Evolutionary conservation across 2,329 filamentous ascomycete species (phyloP), one percentile per base, ranked within the genome.

Genomic region (Talaromyces piceae): DNA sequence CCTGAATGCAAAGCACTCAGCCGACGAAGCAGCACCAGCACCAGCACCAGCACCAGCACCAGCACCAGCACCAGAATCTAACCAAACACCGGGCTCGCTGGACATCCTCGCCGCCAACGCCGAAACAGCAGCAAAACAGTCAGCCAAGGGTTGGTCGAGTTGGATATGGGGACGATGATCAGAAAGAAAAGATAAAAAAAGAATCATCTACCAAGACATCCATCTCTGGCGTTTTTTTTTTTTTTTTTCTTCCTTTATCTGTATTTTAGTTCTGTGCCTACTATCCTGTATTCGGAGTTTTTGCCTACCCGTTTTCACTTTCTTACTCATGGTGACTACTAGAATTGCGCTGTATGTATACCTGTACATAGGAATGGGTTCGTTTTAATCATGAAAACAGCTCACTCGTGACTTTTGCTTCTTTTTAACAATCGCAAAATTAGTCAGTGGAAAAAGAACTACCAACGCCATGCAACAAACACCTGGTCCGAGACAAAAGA

Each of bases 131-230:
- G 61, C 62, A 22, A 71, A 70, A 58, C 59, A 66, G 47, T 63
- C 60, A 45, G 58, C 64, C 41, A 62, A 61, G 56, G 63, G 69
- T 56, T 72, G 69, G 69, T 67, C 59, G 48, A 64, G 65, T 55
- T 71, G 69, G 68, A 54, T 71, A 50, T 68, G 63, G 22, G 65
- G 68, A 26, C 65, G 67, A 57, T 71, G 61, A 55, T 55, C 16
- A 39, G 27, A 26, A 27, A 31, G 27, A 41, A 22, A 8, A 49
- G n/a, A 30, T n/a, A n/a, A n/a, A n/a, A n/a, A n/a, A n/a, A n/a
- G n/a, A n/a, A n/a, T n/a, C n/a, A 13, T 41, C 25, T 48, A 28
- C 13, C 27, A 41, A 48, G 25, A 30, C 37, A 41, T 22, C 41
- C 20, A 41, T 28, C 22, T 20, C 22, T 7, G 47, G 47, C 47